Evolutionary conservation across 345 rosid species (phyloP).

Genomic region (Corchorus olitorius): DNA sequence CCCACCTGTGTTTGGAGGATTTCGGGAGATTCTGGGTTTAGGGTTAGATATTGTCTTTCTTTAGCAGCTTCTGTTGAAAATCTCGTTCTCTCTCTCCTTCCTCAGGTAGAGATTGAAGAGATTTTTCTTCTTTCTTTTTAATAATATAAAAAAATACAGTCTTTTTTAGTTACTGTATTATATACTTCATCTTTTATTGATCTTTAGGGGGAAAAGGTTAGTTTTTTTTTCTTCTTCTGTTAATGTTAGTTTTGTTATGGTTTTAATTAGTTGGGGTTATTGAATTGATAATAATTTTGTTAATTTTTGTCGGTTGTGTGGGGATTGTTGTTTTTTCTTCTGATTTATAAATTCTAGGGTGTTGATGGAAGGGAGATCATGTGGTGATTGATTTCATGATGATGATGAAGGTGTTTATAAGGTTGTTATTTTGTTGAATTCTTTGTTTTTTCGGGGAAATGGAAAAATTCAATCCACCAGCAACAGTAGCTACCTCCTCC

Average conservation of each 20-base stretch:
- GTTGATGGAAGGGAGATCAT: constrained; percentile 58
- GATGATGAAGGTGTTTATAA: constrained; percentile 43
- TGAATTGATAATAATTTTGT: constrained; percentile 26
- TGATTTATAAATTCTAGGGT: constrained; percentile 47
- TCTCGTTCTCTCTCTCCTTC: constrained; percentile 34
- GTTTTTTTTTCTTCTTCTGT: background rate
- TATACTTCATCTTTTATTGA: background rate
- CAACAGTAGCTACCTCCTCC: constrained; percentile 27
- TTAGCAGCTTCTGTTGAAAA: constrained; percentile 28
- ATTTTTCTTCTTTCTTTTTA: constrained; percentile 7
- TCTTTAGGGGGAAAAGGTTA: background rate
- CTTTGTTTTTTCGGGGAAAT: constrained; percentile 34
- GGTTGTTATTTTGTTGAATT: constrained; percentile 49
- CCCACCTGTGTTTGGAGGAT: constrained; percentile 56
- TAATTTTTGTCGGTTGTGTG: constrained; percentile 29
- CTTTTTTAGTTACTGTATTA: background rate
- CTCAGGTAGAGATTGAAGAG: constrained; percentile 33
- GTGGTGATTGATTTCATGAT: constrained; percentile 54
- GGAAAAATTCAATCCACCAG: constrained; percentile 40
- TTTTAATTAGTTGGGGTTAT: constrained; percentile 33
- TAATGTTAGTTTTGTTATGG: background rate
- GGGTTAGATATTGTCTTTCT: constrained; percentile 48
- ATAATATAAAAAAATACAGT: background rate
- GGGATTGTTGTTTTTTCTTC: constrained; percentile 32
- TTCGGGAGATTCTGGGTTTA: constrained; percentile 48